Percentiles rank a stretch among this genome's conserved stretches.
Evolutionary conservation across 2,329 filamentous ascomycete species (phyloP).

Genomic region (Phialophora verrucosa): DNA sequence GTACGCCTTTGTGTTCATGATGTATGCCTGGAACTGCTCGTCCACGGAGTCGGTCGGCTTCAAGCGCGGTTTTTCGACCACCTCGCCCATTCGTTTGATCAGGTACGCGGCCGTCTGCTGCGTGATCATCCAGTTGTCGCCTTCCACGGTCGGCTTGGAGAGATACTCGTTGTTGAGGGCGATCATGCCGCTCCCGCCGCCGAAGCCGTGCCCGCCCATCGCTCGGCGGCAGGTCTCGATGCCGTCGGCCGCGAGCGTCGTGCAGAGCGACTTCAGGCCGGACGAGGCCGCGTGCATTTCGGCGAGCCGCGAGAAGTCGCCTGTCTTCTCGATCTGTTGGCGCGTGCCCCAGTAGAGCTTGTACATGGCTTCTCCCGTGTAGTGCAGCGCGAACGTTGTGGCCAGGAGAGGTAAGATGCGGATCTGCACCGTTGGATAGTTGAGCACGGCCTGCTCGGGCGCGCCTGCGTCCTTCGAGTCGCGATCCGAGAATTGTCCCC

Average conservation of each 20-base stretch:
- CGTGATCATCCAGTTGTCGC: constrained; percentile 64
- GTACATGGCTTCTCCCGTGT: constrained; percentile 54
- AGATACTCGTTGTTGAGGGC: constrained; percentile 59
- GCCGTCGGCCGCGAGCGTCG: constrained; percentile 59
- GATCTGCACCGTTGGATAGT: constrained; percentile 62
- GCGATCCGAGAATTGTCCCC: constrained; percentile 58
- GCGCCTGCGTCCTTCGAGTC: constrained; percentile 47
- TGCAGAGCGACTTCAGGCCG: constrained; percentile 61
- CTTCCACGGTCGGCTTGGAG: constrained; percentile 61
- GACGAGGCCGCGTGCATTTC: constrained; percentile 61
- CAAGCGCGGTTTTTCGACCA: constrained; percentile 45
- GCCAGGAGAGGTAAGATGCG: constrained; percentile 60
- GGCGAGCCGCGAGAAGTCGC: constrained; percentile 56
- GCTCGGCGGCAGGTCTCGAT: constrained; percentile 61
- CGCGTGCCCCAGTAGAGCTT: constrained; percentile 55
- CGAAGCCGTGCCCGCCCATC: constrained; percentile 62
- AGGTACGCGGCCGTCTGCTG: constrained; percentile 59
- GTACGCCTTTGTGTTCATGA: constrained; percentile 35
- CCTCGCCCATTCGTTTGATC: constrained; percentile 59
- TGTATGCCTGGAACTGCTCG: constrained; percentile 49
- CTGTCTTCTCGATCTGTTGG: constrained; percentile 53
- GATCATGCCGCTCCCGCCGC: constrained; percentile 59
- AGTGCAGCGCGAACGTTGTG: constrained; percentile 59
- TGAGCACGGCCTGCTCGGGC: constrained; percentile 56
- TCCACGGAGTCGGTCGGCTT: constrained; percentile 49